phyloP scores from a whole-genome alignment of 495 filamentous ascomycete genomes.

The Gamarada debralockiae region DNA sequence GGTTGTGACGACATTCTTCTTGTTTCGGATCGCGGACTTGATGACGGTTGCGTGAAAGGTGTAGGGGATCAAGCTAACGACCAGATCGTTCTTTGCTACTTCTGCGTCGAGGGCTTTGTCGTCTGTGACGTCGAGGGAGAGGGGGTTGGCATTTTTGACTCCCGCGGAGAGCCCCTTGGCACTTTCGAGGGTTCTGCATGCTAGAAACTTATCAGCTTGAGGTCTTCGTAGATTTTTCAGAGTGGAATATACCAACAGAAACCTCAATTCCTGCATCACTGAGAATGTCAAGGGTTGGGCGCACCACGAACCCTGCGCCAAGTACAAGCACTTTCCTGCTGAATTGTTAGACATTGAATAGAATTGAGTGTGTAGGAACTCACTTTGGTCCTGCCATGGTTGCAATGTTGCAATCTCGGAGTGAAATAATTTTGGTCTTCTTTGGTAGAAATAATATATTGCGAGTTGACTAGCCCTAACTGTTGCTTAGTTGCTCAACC shows the following conservation, averaged over 20 bases:
- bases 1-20: constrained; percentile 97
- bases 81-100: constrained; percentile 73
- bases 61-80: constrained; percentile 86
- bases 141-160: constrained; percentile 64
- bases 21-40: constrained; percentile 87
- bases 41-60: constrained; percentile 88
- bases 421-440: too few relatives aligned
- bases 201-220: constrained; percentile 37
- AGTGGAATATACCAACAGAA: constrained; percentile 2
- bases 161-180: constrained; percentile 72
- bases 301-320: not conserved
- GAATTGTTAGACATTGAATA: constrained; percentile 2
- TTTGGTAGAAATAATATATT: too few relatives aligned
- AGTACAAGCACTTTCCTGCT: constrained; percentile 61
- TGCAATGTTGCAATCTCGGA: not conserved
- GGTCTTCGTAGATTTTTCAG: not conserved
- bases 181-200: constrained; percentile 77
- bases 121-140: constrained; percentile 80
- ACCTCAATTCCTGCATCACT: constrained; percentile 8
- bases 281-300: not conserved
- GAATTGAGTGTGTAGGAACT: constrained; percentile 2
- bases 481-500: too few relatives aligned
- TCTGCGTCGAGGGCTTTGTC: constrained; percentile 70
- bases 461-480: too few relatives aligned
- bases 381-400: constrained; percentile 24